Percentiles rank a stretch among this genome's conserved stretches.
phyloP scores from a whole-genome alignment of 495 filamentous ascomycete species.

The Elasticomyces elasticus region DNA sequence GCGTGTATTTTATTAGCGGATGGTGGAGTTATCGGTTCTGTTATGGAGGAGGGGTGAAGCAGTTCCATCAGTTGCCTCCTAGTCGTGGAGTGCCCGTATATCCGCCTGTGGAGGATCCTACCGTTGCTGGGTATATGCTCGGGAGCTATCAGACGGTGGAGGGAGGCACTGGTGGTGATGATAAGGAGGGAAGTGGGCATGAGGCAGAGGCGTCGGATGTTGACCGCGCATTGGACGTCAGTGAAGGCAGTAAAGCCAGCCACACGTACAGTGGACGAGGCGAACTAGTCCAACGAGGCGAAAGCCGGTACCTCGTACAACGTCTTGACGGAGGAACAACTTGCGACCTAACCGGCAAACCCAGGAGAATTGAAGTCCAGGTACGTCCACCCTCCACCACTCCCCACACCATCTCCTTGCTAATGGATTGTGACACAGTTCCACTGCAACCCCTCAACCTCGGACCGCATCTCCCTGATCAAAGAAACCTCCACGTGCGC shows the following conservation, averaged over 20 bases:
- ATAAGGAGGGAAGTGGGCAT: constrained; percentile 25
- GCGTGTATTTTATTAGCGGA: constrained; percentile 80
- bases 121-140: constrained; percentile 68
- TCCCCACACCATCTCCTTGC: not conserved
- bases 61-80: constrained; percentile 77
- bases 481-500: constrained; percentile 91
- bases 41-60: constrained; percentile 76
- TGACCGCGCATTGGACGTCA: constrained; percentile 27
- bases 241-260: constrained; percentile 32
- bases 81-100: constrained; percentile 54
- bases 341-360: constrained; percentile 83
- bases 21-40: constrained; percentile 99
- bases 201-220: constrained; percentile 29
- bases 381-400: constrained; percentile 17
- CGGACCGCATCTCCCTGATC: constrained; percentile 84
- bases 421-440: constrained; percentile 42
- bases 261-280: constrained; percentile 3
- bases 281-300: constrained; percentile 50
- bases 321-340: constrained; percentile 72
- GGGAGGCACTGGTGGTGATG: constrained; percentile 18
- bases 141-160: constrained; percentile 44
- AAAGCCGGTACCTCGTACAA: constrained; percentile 85
- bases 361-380: constrained; percentile 76
- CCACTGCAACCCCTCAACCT: constrained; percentile 71
- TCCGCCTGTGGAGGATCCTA: constrained; percentile 63